Evolutionary conservation across 2,329 filamentous ascomycete species (phyloP).

Genomic region (Zymoseptoria tritici): DNA sequence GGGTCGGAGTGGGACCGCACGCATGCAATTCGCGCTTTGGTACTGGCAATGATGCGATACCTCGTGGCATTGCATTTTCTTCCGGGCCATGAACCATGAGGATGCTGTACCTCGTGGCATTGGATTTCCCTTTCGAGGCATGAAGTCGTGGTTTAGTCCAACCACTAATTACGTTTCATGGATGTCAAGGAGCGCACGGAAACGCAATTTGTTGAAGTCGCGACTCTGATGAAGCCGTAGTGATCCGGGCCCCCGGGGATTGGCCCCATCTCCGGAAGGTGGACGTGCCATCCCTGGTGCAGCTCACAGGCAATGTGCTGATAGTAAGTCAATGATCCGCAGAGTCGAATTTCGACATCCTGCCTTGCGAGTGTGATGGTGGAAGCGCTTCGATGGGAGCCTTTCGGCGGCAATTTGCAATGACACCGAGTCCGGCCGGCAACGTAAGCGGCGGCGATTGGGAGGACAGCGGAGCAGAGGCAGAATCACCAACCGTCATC

Average conservation of each 20-base stretch:
- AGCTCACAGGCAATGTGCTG: not conserved
- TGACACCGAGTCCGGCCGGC: too few species aligned
- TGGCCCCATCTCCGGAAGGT: not conserved
- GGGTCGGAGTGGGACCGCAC: not conserved
- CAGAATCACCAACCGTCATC: not conserved
- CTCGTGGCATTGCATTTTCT: not conserved
- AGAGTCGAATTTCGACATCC: not conserved
- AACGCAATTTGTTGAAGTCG: not conserved
- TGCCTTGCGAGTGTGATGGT: not conserved
- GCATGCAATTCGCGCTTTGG: not conserved
- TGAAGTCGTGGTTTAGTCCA: not conserved
- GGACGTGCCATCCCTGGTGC: not conserved
- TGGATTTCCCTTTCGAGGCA: not conserved
- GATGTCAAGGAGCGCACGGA: not conserved
- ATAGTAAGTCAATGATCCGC: not conserved
- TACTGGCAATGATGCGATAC: not conserved
- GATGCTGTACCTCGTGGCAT: not conserved
- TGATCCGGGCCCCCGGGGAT: not conserved
- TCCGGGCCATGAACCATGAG: not conserved
- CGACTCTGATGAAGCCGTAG: not conserved
- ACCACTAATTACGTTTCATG: not conserved
- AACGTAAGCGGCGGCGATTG: too few species aligned
- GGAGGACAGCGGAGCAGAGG: too few species aligned
- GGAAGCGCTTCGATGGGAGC: not conserved
- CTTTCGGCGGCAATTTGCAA: too few species aligned